Evolutionary conservation across 2,329 filamentous ascomycete genomes (phyloP), one percentile per base, ranked within the genome.

Genomic region (Magnaporthiopsis poae): DNA sequence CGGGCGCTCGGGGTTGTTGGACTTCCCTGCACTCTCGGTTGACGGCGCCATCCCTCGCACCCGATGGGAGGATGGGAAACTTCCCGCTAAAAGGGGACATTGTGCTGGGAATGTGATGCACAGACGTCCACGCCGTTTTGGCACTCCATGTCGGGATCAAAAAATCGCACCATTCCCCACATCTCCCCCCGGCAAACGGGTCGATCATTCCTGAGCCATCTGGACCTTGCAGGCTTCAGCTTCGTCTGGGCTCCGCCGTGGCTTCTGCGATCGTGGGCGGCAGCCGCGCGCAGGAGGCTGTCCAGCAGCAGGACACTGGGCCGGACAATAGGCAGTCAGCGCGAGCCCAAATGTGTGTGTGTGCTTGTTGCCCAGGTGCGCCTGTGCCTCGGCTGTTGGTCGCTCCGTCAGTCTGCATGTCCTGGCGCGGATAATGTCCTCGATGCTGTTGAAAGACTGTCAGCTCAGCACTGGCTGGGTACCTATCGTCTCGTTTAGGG

Each of bases 111-210:
- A 65, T 13, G 18, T 65, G 63, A 65, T 33, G 63, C 63, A 65
- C 39, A 52, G 39, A 18, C 39, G 39, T 8, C 39, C 39, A 2
- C 46, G 46, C 46, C 46, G 46, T 56, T 56, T 56, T 56, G 46
- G 46, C 46, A 56, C 46, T 56, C 46, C n/a, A 56, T n/a, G 31
- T 46, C 36, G 46, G 46, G 63, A 64, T 60, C 21, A 21, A 60
- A 61, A 65, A 65, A 60, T 65, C 63, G 63, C 46, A 36, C 63
- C 52, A 65, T 65, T 65, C 25, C 63, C 63, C 63, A 65, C 63
- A 35, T 65, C n/a, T 25, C 11, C 56, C 63, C 63, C 59, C 18
- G 46, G 18, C 27, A 21, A 65, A 65, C 63, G 52, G 63, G 63
- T 60, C 63, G 63, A 65, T 65, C 63, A 65, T 65, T 60, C 52